Conservation (phyloP, 257 asterid genomes). For the Scutellaria minor region DNA sequence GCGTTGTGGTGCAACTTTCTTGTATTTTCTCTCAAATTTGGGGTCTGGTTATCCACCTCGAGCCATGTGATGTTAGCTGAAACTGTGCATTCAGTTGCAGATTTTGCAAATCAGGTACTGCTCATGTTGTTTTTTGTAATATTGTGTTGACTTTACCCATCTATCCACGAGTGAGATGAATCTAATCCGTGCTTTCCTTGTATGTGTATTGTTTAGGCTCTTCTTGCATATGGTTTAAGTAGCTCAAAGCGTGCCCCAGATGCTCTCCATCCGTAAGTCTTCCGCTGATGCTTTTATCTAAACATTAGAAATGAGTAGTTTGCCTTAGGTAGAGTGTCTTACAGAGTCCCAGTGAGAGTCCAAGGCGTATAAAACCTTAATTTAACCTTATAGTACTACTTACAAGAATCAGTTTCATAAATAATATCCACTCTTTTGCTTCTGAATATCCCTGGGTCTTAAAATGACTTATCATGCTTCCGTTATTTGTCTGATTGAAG, state of each 20-base stretch:
- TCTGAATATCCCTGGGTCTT: slow-evolving; percentile 6
- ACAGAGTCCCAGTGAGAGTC: not conserved
- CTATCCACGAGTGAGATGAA: slow-evolving; percentile 25
- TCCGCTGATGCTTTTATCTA: slow-evolving; percentile 18
- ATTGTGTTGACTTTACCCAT: slow-evolving; percentile 21
- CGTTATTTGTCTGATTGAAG: not conserved
- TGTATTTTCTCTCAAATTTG: slow-evolving; percentile 93
- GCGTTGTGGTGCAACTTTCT: slow-evolving; percentile 97
- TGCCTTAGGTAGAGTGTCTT: slow-evolving; percentile 22
- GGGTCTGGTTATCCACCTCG: slow-evolving; percentile 89
- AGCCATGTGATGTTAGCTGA: slow-evolving; percentile 98
- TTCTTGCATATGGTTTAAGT: slow-evolving; percentile 96
- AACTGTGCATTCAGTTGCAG: slow-evolving; percentile 89
- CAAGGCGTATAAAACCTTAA: slow-evolving; percentile 5
- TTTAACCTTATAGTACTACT: not conserved
- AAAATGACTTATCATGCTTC: not conserved
- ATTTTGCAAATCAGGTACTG: slow-evolving; percentile 92
- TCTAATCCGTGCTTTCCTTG: slow-evolving; percentile 32
- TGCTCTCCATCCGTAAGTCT: slow-evolving; percentile 93
- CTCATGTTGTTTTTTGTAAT: slow-evolving; percentile 20
- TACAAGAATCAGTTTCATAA: slow-evolving; percentile 18
- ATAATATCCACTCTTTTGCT: slow-evolving; percentile 16
- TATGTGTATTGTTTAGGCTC: slow-evolving; percentile 57
- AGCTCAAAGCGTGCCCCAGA: slow-evolving; percentile 98
- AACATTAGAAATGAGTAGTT: slow-evolving; percentile 4